Evolutionary conservation across 106 monocot genomes (phyloP).

Genomic region (Dendrobium catenatum): DNA sequence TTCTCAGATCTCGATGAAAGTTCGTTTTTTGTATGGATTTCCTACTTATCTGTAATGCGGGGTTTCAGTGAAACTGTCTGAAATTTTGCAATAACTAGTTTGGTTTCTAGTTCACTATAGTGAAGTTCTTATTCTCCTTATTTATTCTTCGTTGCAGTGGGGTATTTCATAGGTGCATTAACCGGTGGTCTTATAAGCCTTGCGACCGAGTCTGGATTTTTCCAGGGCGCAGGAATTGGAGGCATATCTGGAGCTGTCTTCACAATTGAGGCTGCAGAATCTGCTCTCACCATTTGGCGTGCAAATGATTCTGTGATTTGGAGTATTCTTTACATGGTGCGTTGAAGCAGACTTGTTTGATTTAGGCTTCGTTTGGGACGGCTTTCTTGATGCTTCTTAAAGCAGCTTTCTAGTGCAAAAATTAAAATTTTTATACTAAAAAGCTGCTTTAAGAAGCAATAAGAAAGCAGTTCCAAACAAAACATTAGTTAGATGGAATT

Average conservation of each 20-base stretch:
- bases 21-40: too few species aligned
- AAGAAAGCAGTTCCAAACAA: too few species aligned
- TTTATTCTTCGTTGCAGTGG: constrained; percentile 20
- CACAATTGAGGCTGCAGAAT: constrained; percentile 41
- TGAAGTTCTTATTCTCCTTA: neutral
- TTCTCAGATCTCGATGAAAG: neutral
- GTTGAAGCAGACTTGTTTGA: neutral
- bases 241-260: constrained; percentile 48
- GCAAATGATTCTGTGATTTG: constrained; percentile 31
- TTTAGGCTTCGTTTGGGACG: too few species aligned
- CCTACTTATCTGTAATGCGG: too few species aligned
- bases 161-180: constrained; percentile 30
- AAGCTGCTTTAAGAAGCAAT: too few species aligned
- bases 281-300: constrained; percentile 27
- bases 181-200: constrained; percentile 38
- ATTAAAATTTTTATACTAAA: too few species aligned
- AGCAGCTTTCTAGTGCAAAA: too few species aligned
- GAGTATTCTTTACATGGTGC: constrained; percentile 32
- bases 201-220: constrained; percentile 34
- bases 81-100: too few species aligned
- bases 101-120: too few species aligned
- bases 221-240: constrained; percentile 44
- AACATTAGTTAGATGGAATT: too few species aligned
- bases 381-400: too few species aligned
- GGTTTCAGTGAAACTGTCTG: too few species aligned